Conservation (phyloP, 108 stramenopile species). For the Nannochloropsis gaditana region DNA sequence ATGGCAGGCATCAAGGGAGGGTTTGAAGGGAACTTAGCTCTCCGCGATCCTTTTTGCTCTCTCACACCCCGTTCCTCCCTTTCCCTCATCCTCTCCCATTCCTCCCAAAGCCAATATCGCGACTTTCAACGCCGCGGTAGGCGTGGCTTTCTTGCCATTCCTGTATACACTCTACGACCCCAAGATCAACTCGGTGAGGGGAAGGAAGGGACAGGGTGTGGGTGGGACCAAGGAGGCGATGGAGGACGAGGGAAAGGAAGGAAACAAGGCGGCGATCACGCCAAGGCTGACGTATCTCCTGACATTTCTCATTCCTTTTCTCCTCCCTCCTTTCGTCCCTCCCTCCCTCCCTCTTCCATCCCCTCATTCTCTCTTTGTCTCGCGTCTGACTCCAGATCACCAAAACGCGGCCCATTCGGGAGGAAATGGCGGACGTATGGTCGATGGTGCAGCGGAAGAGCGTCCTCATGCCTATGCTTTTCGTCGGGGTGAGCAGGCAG, state of each 20-base stretch:
- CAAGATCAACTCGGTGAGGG: neutral
- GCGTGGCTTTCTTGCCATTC: neutral
- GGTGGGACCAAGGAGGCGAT: neutral
- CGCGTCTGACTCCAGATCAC: neutral
- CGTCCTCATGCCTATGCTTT: neutral
- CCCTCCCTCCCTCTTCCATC: neutral
- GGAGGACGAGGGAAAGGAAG: neutral
- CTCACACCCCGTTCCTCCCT: neutral
- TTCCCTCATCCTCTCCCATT: neutral
- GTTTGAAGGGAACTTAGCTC: neutral
- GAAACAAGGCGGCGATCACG: neutral
- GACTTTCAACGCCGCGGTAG: neutral
- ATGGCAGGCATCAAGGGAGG: neutral
- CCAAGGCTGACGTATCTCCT: neutral
- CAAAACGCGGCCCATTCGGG: neutral
- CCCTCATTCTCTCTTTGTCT: neutral
- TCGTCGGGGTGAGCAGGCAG: neutral
- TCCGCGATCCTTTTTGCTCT: neutral
- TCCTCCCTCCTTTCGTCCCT: neutral
- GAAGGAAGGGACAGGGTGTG: neutral
- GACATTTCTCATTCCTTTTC: neutral
- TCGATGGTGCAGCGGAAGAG: conserved; percentile 2
- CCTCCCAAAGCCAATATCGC: neutral
- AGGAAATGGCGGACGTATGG: neutral
- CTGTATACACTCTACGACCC: neutral